A percentile compares a stretch with the other conserved stretches of the same genome.
Conservation (phyloP, 1,284 basidiomycete genomes). For the Ustilago esculenta region DNA sequence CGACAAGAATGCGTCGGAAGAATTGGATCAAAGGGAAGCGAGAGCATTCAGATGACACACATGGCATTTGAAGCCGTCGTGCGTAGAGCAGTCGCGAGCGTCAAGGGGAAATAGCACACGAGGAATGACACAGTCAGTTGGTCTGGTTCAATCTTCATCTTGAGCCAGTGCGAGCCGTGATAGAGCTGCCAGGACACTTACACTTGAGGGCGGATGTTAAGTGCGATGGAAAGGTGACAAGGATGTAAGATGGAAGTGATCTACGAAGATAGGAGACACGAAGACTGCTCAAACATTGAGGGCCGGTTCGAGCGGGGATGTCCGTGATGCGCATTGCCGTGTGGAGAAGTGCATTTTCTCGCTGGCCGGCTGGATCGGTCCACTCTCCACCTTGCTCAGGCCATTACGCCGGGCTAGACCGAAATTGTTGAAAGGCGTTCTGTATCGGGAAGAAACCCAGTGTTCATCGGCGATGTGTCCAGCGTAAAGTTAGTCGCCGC, state of each 20-base stretch:
- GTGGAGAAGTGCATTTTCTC: no score
- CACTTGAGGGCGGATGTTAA: not conserved
- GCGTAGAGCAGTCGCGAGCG: no score
- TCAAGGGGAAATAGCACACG: no score
- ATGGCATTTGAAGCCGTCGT: no score
- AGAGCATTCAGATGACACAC: no score
- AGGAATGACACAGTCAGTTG: constrained; percentile 1
- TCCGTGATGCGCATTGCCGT: not conserved
- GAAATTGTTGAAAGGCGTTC: not conserved
- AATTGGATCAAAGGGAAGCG: no score
- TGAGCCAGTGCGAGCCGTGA: not conserved
- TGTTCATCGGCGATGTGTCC: no score
- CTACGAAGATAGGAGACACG: not conserved
- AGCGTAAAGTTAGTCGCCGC: no score
- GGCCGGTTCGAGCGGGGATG: no score
- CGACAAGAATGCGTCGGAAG: no score
- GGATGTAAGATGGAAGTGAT: constrained; percentile 7
- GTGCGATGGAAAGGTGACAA: not conserved
- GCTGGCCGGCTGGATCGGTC: constrained; percentile 31
- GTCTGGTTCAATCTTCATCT: not conserved
- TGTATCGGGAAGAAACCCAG: not conserved
- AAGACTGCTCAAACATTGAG: not conserved
- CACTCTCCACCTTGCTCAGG: constrained; percentile 8
- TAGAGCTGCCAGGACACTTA: constrained; percentile 7
- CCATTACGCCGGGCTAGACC: constrained; percentile 41